Evolutionary conservation across 257 asterid genomes (phyloP), one percentile per base, ranked within the genome.

Genomic region (Lycium barbarum): DNA sequence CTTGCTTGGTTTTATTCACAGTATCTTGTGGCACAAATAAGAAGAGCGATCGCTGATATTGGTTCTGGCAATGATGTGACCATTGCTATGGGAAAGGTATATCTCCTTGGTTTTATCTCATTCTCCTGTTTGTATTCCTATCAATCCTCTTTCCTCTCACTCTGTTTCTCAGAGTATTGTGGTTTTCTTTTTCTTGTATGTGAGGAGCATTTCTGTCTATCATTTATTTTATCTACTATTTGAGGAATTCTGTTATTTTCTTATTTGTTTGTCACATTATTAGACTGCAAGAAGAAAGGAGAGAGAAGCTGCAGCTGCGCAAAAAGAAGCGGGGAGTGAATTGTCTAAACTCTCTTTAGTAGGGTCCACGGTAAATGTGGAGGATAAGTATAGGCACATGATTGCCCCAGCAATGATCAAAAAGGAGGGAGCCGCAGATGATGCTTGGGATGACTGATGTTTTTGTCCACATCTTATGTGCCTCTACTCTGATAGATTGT

Each of bases 41-140:
- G 85, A 89, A 95, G 90, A 90, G 98, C 98, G 80, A 92, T 94
- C 85, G 94, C 91, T 87, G 98, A 95, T 87, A 96, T 91, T 11
- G 96, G 89, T 85, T 95, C 94, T 53, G 98, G 98, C 81, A 92
- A 91, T 85, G 79, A 88, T 11, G 91, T 94, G 79, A 84, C 91
- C 45, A 93, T 92, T 72, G 98, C 96, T 3, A 93, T 93, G 26
- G 98, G 98, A 65, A 95, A 95, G 98, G 98, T 93, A 93, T 7
- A 65, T 14, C 18, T 80, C 63, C 59, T 80, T 68, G 81, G 33
- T 86, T 67, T 61, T 87, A 83, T 79, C 18, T 35, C n/a, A 70
- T 74, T 78, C 82, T 33, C 26, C 65, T 53, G 33, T 78, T 78
- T 0, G 82, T 78, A 7, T 78, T 47, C 47, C 26, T 26, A 78